Evolutionary conservation across 164 flowering plant species (phyloP).

Genomic region (Echeveria elegans): DNA sequence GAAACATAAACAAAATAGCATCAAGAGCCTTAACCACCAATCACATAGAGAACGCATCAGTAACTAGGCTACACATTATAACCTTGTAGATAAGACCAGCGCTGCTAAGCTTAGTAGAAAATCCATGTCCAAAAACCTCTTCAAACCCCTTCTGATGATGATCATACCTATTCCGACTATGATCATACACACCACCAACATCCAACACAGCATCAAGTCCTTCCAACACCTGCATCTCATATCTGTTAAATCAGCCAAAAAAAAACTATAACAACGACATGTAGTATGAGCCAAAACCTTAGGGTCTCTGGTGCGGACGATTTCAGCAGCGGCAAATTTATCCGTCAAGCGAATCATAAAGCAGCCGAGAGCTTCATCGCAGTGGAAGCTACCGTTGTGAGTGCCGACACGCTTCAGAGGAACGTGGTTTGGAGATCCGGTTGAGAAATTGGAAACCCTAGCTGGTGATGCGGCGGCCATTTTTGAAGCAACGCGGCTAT

Average conservation of each 20-base stretch:
- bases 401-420: conserved; percentile 70
- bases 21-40: neutral
- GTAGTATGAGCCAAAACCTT: conserved; percentile 29
- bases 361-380: conserved; percentile 98
- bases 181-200: conserved; percentile 46
- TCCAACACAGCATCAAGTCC: conserved; percentile 42
- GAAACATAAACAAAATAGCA: neutral
- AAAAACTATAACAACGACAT: too few species aligned
- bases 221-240: conserved; percentile 30
- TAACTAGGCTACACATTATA: neutral
- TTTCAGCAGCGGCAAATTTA: conserved; percentile 57
- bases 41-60: too few species aligned
- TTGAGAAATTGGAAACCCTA: conserved; percentile 24
- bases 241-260: neutral
- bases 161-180: conserved; percentile 30
- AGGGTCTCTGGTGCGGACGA: conserved; percentile 75
- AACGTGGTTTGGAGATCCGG: conserved; percentile 10
- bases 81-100: conserved; percentile 50
- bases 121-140: conserved; percentile 41
- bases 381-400: conserved; percentile 97
- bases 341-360: conserved; percentile 89
- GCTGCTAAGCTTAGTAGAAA: conserved; percentile 38
- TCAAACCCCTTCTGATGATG: conserved; percentile 47
- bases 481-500: neutral
- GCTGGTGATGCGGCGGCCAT: conserved; percentile 5